Conservation (phyloP, 1,284 basidiomycete species). For the Tilletia setariae region DNA sequence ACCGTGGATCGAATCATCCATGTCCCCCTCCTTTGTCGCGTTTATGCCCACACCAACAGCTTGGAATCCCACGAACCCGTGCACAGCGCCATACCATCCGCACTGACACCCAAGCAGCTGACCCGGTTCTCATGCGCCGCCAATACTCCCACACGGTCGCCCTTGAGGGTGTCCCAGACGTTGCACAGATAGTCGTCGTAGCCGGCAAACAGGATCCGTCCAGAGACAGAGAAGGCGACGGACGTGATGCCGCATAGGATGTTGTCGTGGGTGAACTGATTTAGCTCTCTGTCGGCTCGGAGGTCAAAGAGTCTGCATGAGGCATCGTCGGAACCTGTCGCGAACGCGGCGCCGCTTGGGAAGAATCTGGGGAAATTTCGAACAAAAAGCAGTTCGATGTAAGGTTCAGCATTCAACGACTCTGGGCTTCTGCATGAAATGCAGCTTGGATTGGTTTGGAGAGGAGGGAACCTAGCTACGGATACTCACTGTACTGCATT, state of each 20-base stretch:
- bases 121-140: conserved; percentile 97
- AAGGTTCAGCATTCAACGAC: no score
- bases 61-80: conserved; percentile 98
- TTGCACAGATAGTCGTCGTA: conserved; percentile 99
- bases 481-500: conserved; percentile 87
- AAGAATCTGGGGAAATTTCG: conserved; percentile 77
- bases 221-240: conserved; percentile 94
- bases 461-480: no score
- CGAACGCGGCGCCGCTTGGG: conserved; percentile 98
- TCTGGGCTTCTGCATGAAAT: no score
- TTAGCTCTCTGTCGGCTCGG: conserved; percentile 92
- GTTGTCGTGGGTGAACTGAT: conserved; percentile 95
- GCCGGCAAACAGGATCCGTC: conserved; percentile 93
- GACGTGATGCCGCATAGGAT: conserved; percentile 98
- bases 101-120: conserved; percentile 89
- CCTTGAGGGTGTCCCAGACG: conserved; percentile 98
- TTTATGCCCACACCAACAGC: conserved; percentile 60
- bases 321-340: conserved; percentile 97
- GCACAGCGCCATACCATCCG: conserved; percentile 95
- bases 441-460: no score
- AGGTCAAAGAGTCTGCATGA: conserved; percentile 97
- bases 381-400: no score
- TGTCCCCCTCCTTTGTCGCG: no score
- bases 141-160: conserved; percentile 91
- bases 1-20: no score